Conservation (phyloP, 139 green algal species). For the Chlamydomonas sp. region DNA sequence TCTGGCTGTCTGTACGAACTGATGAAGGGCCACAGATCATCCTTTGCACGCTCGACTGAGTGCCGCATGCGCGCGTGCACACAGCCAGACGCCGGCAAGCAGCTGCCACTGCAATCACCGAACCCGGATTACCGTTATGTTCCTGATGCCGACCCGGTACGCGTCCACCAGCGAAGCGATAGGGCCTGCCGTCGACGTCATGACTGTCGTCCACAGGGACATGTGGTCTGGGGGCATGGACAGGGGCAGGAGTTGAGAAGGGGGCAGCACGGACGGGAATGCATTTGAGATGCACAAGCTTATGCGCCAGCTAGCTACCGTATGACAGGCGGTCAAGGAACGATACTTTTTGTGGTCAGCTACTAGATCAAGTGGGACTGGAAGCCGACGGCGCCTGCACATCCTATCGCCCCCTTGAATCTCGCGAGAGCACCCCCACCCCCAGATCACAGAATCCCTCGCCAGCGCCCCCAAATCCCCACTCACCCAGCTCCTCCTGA, state of each 20-base stretch:
- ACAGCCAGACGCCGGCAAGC: too few relatives aligned
- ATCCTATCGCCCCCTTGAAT: too few relatives aligned
- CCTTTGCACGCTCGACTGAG: neutral
- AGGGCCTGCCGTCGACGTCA: neutral
- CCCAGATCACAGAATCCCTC: neutral
- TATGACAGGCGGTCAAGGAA: too few relatives aligned
- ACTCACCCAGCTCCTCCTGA: conserved; percentile 4
- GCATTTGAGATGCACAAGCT: neutral
- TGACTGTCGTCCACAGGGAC: neutral
- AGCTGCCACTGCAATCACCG: too few relatives aligned
- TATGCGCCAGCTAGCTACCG: too few relatives aligned
- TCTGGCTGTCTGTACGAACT: too few relatives aligned
- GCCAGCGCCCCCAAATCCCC: neutral
- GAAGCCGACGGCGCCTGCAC: too few relatives aligned
- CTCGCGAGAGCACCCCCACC: too few relatives aligned
- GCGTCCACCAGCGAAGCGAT: neutral
- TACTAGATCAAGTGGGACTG: too few relatives aligned
- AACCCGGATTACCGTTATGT: neutral
- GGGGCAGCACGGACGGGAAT: neutral
- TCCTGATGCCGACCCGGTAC: neutral
- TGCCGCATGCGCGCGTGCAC: too few relatives aligned
- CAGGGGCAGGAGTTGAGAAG: neutral
- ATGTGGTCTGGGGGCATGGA: neutral
- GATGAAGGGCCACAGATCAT: neutral
- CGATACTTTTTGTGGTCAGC: too few relatives aligned